Evolutionary conservation across 2,329 filamentous ascomycete species (phyloP).

Genomic region (Aureobasidium subglaciale): DNA sequence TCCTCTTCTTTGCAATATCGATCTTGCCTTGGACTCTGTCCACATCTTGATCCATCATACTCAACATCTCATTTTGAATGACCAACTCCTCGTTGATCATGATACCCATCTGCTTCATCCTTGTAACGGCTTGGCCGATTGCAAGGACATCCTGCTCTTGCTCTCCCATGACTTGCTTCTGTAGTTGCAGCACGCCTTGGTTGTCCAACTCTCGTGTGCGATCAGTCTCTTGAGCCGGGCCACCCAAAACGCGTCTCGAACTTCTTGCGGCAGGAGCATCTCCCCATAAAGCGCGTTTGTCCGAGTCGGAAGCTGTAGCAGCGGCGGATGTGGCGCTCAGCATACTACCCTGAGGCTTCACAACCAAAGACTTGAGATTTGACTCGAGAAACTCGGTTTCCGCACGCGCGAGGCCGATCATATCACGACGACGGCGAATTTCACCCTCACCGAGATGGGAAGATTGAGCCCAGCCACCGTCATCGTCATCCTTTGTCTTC

Average conservation of each 20-base stretch:
- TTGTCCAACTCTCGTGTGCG: conserved; percentile 73
- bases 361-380: conserved; percentile 57
- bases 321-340: conserved; percentile 23
- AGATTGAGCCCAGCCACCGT: conserved; percentile 33
- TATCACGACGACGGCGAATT: conserved; percentile 61
- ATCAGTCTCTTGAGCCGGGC: conserved; percentile 62
- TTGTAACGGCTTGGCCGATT: conserved; percentile 60
- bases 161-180: conserved; percentile 64
- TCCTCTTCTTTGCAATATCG: conserved; percentile 64
- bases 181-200: conserved; percentile 63
- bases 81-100: conserved; percentile 68
- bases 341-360: conserved; percentile 35
- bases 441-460: conserved; percentile 65
- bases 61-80: conserved; percentile 63
- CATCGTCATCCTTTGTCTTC: conserved; percentile 28
- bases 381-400: conserved; percentile 71
- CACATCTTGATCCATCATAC: conserved; percentile 58
- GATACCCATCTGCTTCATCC: conserved; percentile 71
- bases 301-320: conserved; percentile 29
- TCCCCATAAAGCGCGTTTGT: conserved; percentile 30
- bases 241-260: conserved; percentile 63
- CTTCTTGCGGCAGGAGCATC: conserved; percentile 22
- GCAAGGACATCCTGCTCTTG: conserved; percentile 68
- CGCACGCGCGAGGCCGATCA: conserved; percentile 61
- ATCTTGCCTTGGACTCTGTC: conserved; percentile 62